These are phyloP conservation scores for Hibiscus tridactylites DNA, from an alignment of 345 rosid genomes.

Conservation along the genomic window DNA sequence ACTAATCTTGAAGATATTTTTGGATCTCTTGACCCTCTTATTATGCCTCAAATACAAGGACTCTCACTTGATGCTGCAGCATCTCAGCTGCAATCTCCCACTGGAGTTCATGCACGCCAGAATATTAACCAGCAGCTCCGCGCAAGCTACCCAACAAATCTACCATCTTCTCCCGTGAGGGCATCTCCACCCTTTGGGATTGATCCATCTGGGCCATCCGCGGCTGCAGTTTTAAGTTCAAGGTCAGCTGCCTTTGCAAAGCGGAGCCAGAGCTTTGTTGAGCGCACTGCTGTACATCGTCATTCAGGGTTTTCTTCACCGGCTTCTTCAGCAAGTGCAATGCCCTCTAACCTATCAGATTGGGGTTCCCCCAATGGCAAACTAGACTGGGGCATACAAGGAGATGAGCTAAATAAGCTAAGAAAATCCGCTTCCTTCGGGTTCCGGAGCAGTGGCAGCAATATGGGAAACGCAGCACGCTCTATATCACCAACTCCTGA, in stretches of 20 bases:
- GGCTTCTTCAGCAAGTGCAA: conserved; percentile 22
- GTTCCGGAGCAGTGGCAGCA: conserved; percentile 33
- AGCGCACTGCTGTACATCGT: conserved; percentile 37
- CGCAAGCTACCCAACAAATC: conserved; percentile 36
- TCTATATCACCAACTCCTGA: conserved; percentile 23
- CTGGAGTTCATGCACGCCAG: conserved; percentile 37
- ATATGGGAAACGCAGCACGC: conserved; percentile 8
- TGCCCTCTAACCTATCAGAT: conserved; percentile 33
- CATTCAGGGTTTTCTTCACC: conserved; percentile 33
- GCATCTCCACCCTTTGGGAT: conserved; percentile 33
- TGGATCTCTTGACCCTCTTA: conserved; percentile 34
- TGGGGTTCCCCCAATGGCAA: conserved; percentile 91
- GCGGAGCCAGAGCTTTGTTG: conserved; percentile 75
- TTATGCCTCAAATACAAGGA: conserved; percentile 38
- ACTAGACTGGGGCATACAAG: conserved; percentile 74
- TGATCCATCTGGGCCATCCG: conserved; percentile 31
- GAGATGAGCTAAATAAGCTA: conserved; percentile 63
- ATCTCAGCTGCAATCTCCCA: conserved; percentile 33
- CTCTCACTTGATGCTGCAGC: conserved; percentile 30
- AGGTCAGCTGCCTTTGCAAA: conserved; percentile 63
- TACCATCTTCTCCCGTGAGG: conserved; percentile 51
- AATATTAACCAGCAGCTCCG: conserved; percentile 46
- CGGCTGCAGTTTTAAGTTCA: conserved; percentile 45
- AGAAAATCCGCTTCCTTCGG: conserved; percentile 68
- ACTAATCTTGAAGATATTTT: conserved; percentile 61